Conservation (phyloP, 2,329 filamentous ascomycete genomes). For the Drechmeria coniospora region DNA sequence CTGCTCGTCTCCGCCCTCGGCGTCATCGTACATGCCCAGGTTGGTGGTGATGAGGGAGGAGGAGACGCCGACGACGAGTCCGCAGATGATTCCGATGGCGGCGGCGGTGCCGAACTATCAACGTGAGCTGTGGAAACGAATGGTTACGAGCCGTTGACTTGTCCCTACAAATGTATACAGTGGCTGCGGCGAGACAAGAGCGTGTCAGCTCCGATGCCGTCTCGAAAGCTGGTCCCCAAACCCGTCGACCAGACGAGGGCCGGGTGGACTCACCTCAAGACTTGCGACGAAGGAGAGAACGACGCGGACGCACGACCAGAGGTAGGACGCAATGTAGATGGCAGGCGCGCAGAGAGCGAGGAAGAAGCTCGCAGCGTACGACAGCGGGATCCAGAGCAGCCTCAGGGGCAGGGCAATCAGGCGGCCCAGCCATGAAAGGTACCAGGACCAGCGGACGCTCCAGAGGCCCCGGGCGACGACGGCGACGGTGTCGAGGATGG, state of each 20-base stretch:
- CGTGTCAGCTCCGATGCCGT: too few relatives aligned
- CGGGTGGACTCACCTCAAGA: slow-evolving; percentile 18
- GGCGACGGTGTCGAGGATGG: slow-evolving; percentile 11
- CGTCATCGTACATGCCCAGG: slow-evolving; percentile 26
- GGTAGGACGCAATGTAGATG: slow-evolving; percentile 17
- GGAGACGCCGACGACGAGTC: slow-evolving; percentile 40
- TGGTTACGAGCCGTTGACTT: background rate
- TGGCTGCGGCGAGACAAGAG: slow-evolving; percentile 13
- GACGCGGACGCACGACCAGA: slow-evolving; percentile 9
- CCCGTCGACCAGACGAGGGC: background rate
- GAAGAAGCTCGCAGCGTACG: slow-evolving; percentile 12
- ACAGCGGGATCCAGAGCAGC: slow-evolving; percentile 15
- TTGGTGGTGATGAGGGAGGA: slow-evolving; percentile 38
- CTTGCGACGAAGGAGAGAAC: slow-evolving; percentile 14
- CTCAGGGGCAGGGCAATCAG: slow-evolving; percentile 15
- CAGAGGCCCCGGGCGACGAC: slow-evolving; percentile 12
- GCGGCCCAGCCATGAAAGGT: slow-evolving; percentile 9
- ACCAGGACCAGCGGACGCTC: slow-evolving; percentile 13
- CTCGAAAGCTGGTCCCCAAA: background rate
- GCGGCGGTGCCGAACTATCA: slow-evolving; percentile 45
- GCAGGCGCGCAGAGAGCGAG: slow-evolving; percentile 21
- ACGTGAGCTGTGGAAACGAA: too few relatives aligned
- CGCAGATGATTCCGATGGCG: slow-evolving; percentile 49
- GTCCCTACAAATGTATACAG: slow-evolving; percentile 26
- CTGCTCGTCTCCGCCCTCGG: slow-evolving; percentile 4